Evolutionary conservation across 2,329 filamentous ascomycete genomes (phyloP).

Genomic region (Elsinoe perseae): DNA sequence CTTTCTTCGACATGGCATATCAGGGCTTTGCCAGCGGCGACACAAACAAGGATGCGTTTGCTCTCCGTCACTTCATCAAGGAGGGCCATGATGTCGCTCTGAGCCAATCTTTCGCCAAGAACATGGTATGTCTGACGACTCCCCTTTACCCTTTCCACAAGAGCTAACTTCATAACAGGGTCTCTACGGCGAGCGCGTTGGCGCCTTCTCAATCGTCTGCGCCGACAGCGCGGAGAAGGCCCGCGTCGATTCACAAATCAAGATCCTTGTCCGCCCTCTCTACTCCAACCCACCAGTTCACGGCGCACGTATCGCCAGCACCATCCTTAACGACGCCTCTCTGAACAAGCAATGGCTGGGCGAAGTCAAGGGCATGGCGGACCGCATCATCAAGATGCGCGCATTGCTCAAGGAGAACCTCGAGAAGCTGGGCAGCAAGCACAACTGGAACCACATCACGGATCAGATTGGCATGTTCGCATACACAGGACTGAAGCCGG

Average conservation of each 20-base stretch:
- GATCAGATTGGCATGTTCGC: conserved; percentile 99
- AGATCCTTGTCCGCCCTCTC: conserved; percentile 91
- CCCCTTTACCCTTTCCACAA: not conserved
- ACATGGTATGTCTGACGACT: conserved; percentile 61
- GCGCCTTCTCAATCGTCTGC: conserved; percentile 89
- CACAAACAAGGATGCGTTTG: conserved; percentile 87
- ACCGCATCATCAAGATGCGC: conserved; percentile 98
- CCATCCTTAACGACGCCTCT: conserved; percentile 77
- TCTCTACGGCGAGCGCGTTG: conserved; percentile 96
- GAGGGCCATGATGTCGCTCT: conserved; percentile 84
- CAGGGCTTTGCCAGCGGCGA: conserved; percentile 94
- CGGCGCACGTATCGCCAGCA: conserved; percentile 85
- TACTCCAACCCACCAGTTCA: conserved; percentile 98
- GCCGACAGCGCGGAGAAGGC: conserved; percentile 84
- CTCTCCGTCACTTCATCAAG: conserved; percentile 85
- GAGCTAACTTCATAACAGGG: conserved; percentile 47
- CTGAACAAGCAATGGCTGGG: conserved; percentile 91
- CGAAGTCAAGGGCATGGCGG: conserved; percentile 98
- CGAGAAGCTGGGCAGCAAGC: conserved; percentile 87
- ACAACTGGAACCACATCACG: conserved; percentile 98
- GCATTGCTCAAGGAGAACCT: conserved; percentile 89
- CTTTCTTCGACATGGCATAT: conserved; percentile 99
- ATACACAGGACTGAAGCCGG: conserved; percentile 83
- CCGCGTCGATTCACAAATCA: conserved; percentile 93
- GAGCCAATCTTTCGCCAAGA: conserved; percentile 95